Percentiles rank a stretch among this genome's conserved stretches.
phyloP scores from a whole-genome alignment of 2,329 filamentous ascomycete species.

The Zalaria obscura region DNA sequence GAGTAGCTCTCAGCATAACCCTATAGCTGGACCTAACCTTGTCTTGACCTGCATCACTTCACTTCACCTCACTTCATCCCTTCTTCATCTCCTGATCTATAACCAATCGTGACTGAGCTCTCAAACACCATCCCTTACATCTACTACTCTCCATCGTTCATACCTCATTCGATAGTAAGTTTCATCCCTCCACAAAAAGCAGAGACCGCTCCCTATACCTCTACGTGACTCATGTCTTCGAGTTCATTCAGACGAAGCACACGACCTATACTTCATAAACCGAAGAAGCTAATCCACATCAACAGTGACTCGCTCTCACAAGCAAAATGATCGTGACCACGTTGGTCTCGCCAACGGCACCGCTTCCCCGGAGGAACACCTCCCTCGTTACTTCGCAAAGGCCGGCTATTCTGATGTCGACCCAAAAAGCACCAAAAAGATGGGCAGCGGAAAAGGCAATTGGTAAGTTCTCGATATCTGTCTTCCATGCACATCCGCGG shows the following conservation, averaged over 20 bases:
- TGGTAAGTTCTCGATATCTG: constrained; percentile 48
- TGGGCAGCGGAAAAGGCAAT: constrained; percentile 82
- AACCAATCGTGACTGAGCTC: not conserved
- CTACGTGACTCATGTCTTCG: not conserved
- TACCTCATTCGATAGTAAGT: not conserved
- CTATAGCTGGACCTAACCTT: not conserved
- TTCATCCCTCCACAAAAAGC: not conserved
- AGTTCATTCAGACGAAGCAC: not conserved
- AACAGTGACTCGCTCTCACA: constrained; percentile 93
- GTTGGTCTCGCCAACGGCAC: constrained; percentile 63
- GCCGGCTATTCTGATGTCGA: constrained; percentile 65
- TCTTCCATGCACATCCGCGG: too few species aligned
- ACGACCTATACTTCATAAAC: not conserved
- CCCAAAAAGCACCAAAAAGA: constrained; percentile 94
- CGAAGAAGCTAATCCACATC: not conserved
- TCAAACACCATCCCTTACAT: not conserved
- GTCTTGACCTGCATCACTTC: not conserved
- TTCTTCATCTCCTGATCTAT: not conserved
- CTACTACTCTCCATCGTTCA: not conserved
- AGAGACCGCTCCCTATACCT: too few species aligned
- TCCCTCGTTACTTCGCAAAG: constrained; percentile 91
- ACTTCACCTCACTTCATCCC: not conserved
- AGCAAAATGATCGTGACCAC: constrained; percentile 88
- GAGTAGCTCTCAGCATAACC: not conserved
- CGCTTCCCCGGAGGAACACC: constrained; percentile 51